Evolutionary conservation across 108 stramenopile genomes (phyloP), one percentile per base, ranked within the genome.

Genomic region (Discostella stelligeroides): DNA sequence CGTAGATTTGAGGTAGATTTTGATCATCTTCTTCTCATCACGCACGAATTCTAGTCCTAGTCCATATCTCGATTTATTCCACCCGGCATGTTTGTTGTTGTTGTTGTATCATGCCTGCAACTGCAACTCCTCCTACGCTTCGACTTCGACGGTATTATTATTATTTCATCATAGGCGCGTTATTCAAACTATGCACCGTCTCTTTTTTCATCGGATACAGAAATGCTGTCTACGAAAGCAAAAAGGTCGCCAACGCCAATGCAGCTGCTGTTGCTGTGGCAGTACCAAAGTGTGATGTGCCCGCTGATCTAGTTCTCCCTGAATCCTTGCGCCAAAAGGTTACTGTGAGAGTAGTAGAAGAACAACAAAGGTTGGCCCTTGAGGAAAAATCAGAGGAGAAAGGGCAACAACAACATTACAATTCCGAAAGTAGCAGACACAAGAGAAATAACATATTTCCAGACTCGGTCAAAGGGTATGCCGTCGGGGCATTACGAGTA

Each of bases 141-240:
- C 30, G 37, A 17, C 30, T n/a, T n/a, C n/a, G n/a, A n/a, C n/a
- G n/a, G n/a, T n/a, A n/a, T n/a, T n/a, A n/a, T n/a, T n/a, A 30
- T 29, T 30, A 28, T 15, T 38, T 56, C 34, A 37, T 15, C 15
- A 6, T 38, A 7, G 55, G 27, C 37, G 34, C 50, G 48, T 39
- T 70, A 12, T 9, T 70, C 37, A 48, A 60, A 45, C 7, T 70
- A 38, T 70, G 60, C 34, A 12, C 25, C 28, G 46, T 46, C 14
- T 70, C 60, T 1, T 70, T 70, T 50, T 61, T 50, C 48, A 38
- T 46, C 4, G 70, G 70, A 9, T 70, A 70, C 30, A 38, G 42
- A 38, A 60, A 51, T 40, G 14, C 70, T 28, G 45, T 48, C 11
- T 45, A 49, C 28, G 68, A 69, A 38, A 38, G 55, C 14, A 56